Evolutionary conservation across 176 grass and related monocot genomes (phyloP).

Genomic region (Secale cereale): DNA sequence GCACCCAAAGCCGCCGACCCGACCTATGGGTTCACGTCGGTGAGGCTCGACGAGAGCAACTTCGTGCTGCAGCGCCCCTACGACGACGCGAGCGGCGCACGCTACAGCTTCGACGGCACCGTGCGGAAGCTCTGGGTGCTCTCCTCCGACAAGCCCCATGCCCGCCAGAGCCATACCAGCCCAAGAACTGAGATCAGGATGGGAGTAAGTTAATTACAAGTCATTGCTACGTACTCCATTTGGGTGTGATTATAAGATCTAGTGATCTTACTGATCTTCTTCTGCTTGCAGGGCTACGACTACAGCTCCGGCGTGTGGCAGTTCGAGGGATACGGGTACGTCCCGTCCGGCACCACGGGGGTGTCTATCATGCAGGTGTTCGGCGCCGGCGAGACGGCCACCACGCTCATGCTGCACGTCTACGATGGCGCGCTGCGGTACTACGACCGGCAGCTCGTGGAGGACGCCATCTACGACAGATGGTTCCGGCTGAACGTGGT

Average conservation of each 20-base stretch:
- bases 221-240: too few relatives aligned
- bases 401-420: conserved; percentile 42
- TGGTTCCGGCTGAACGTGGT: conserved; percentile 62
- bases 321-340: conserved; percentile 41
- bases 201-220: too few relatives aligned
- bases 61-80: conserved; percentile 35
- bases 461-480: conserved; percentile 32
- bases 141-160: conserved; percentile 31
- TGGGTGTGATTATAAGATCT: too few relatives aligned
- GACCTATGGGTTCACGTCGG: conserved; percentile 35
- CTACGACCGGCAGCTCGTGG: conserved; percentile 18
- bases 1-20: not conserved
- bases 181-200: conserved; percentile 54
- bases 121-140: conserved; percentile 42
- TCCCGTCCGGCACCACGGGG: conserved; percentile 28
- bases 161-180: not conserved
- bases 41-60: conserved; percentile 28
- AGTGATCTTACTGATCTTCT: not conserved
- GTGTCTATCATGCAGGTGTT: conserved; percentile 57
- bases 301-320: conserved; percentile 47
- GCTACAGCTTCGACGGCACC: conserved; percentile 31
- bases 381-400: not conserved
- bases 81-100: not conserved
- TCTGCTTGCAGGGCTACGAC: not conserved
- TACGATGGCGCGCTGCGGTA: conserved; percentile 18